Evolutionary conservation across 164 flowering plant genomes (phyloP).

Genomic region (Paratinospora sagittata): DNA sequence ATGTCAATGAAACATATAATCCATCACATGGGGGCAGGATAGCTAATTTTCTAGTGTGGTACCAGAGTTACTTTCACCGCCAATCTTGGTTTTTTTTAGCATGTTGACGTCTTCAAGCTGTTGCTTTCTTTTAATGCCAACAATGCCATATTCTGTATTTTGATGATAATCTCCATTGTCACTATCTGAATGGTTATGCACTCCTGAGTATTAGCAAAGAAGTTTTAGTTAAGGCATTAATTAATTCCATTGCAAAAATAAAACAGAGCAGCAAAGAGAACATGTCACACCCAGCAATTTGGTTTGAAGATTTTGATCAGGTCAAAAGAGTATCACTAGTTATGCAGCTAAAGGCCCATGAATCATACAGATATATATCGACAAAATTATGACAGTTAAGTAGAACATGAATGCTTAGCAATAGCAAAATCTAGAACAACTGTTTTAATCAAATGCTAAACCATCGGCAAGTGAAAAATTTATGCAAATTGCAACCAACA

Average conservation of each 20-base stretch:
- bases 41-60: not conserved
- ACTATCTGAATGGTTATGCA: not conserved
- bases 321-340: no score
- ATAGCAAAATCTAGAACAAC: no score
- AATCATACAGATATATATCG: no score
- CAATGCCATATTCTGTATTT: not conserved
- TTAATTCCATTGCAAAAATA: not conserved
- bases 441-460: no score
- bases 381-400: no score
- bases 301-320: no score
- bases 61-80: not conserved
- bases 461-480: no score
- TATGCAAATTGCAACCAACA: no score
- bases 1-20: not conserved
- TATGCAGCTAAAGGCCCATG: no score
- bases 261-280: not conserved
- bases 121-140: not conserved
- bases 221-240: not conserved
- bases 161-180: not conserved
- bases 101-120: conserved; percentile 2
- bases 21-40: not conserved
- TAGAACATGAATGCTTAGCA: no score
- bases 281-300: not conserved
- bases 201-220: not conserved
- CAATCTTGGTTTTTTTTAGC: conserved; percentile 6